phyloP scores from a whole-genome alignment of 2,329 filamentous ascomycete genomes.

The Daldinia sp. region DNA sequence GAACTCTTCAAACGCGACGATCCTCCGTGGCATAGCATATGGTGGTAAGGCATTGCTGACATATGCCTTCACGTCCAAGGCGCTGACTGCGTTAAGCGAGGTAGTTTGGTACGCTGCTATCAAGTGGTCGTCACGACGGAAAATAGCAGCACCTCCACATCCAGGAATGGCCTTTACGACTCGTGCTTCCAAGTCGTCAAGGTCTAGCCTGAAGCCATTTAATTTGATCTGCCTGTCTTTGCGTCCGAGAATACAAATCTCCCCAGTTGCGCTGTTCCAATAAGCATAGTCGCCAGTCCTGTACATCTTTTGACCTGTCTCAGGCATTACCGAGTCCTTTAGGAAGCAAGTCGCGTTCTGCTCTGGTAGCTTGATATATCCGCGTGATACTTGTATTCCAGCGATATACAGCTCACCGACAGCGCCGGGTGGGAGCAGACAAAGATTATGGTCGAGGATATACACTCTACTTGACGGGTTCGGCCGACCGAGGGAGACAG shows the following conservation, averaged over 20 bases:
- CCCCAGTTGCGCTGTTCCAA: conserved; percentile 12
- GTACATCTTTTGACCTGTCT: conserved; percentile 16
- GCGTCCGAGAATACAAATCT: conserved; percentile 11
- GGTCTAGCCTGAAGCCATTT: conserved; percentile 6
- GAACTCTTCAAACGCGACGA: conserved; percentile 5
- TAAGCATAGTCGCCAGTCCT: conserved; percentile 21
- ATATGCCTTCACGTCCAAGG: background rate
- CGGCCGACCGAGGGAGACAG: background rate
- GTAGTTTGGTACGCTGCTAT: conserved; percentile 3
- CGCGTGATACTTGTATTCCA: conserved; percentile 57
- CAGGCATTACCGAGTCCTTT: conserved; percentile 3
- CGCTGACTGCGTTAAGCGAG: background rate
- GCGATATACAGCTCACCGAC: conserved; percentile 58
- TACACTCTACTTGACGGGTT: conserved; percentile 1
- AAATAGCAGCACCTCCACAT: background rate
- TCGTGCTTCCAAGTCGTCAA: conserved; percentile 1
- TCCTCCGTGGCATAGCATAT: conserved; percentile 18
- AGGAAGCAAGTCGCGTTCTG: conserved; percentile 13
- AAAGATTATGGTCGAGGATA: background rate
- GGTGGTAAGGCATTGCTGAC: background rate
- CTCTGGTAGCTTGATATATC: conserved; percentile 55
- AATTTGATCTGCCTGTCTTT: conserved; percentile 20
- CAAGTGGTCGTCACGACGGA: background rate
- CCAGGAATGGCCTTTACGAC: conserved; percentile 3
- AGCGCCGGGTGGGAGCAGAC: conserved; percentile 48